Conservation (phyloP, 495 filamentous ascomycete genomes). For the Aspergillus campestris region DNA sequence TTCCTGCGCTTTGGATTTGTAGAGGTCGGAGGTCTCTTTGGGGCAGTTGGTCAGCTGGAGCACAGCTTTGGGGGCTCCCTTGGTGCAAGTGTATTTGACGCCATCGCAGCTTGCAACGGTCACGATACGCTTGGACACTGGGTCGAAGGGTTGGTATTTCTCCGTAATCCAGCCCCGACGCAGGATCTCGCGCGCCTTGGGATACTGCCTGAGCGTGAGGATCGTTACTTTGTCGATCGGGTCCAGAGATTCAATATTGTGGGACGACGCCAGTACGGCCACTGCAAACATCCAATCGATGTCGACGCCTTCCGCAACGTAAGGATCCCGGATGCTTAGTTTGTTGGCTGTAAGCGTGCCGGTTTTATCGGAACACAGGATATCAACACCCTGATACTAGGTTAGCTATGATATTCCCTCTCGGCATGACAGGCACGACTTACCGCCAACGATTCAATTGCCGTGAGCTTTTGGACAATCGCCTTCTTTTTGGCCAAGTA, state of each 20-base stretch:
- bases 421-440: constrained; percentile 3
- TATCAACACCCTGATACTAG: constrained; percentile 64
- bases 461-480: constrained; percentile 92
- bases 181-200: constrained; percentile 56
- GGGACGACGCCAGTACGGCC: constrained; percentile 61
- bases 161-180: constrained; percentile 59
- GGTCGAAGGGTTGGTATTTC: constrained; percentile 65
- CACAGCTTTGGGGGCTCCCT: constrained; percentile 65
- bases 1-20: constrained; percentile 58
- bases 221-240: constrained; percentile 70
- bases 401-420: constrained; percentile 2
- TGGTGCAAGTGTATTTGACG: constrained; percentile 56
- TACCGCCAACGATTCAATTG: constrained; percentile 84
- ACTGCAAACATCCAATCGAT: constrained; percentile 72
- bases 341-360: constrained; percentile 63
- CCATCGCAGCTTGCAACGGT: constrained; percentile 53
- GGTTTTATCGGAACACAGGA: constrained; percentile 96
- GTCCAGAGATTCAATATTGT: constrained; percentile 64
- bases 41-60: constrained; percentile 55
- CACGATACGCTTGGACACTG: constrained; percentile 67
- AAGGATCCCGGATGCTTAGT: constrained; percentile 61
- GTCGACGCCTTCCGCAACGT: constrained; percentile 62
- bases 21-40: constrained; percentile 49
- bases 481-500: constrained; percentile 93
- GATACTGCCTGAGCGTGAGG: constrained; percentile 57